These are phyloP conservation scores for Gliomastix tumulicola DNA, from an alignment of 2,329 filamentous ascomycete genomes.

Conservation along the genomic window DNA sequence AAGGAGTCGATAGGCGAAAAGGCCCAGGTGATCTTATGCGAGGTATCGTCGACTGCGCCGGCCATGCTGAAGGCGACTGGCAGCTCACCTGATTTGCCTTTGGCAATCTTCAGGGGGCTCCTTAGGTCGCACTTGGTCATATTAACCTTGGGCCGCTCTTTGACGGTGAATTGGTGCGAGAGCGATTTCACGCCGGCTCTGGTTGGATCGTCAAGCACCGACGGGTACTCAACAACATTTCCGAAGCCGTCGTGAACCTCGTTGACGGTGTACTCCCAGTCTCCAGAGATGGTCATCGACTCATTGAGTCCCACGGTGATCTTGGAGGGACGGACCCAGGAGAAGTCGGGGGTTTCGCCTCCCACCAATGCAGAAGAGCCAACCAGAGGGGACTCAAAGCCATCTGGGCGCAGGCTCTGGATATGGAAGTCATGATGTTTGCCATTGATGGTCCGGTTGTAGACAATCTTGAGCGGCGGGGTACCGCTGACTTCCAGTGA, in stretches of 20 bases:
- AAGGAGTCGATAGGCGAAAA: conserved; percentile 72
- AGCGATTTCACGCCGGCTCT: conserved; percentile 55
- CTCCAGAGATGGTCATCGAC: conserved; percentile 69
- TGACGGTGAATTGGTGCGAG: conserved; percentile 74
- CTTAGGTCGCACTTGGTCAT: conserved; percentile 72
- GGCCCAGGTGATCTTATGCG: conserved; percentile 70
- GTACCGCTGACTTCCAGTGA: conserved; percentile 79
- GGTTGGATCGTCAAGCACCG: conserved; percentile 61
- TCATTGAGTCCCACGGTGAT: conserved; percentile 85
- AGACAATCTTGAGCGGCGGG: conserved; percentile 85
- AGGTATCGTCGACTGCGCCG: conserved; percentile 50
- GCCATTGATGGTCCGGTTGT: conserved; percentile 80
- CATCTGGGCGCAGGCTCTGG: conserved; percentile 88
- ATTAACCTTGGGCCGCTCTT: conserved; percentile 72
- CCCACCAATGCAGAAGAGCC: too few relatives aligned
- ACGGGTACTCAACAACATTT: conserved; percentile 72
- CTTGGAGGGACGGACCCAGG: conserved; percentile 69
- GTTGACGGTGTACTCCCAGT: conserved; percentile 86
- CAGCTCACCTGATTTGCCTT: conserved; percentile 59
- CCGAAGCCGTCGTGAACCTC: conserved; percentile 88
- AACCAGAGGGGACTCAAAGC: conserved; percentile 71
- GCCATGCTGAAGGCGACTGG: conserved; percentile 65
- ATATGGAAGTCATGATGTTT: conserved; percentile 81
- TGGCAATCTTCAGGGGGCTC: conserved; percentile 76
- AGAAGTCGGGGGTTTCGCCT: conserved; percentile 26